A percentile compares a stretch with the other conserved stretches of the same genome.
These are phyloP conservation scores for Pseudogymnoascus sp. DNA, from an alignment of 2,329 filamentous ascomycete genomes.

Conservation along the genomic window DNA sequence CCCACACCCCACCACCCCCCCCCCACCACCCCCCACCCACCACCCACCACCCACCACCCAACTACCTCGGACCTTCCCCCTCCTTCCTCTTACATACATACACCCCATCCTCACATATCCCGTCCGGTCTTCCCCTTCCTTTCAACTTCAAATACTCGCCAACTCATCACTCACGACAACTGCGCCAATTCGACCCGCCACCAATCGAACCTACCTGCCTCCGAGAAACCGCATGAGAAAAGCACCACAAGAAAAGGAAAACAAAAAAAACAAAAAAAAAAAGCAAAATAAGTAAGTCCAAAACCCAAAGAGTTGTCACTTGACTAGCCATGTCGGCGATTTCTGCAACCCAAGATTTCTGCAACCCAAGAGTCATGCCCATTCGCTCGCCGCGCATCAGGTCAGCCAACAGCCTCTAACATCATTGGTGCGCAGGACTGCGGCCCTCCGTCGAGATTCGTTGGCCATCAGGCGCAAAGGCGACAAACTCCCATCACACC, in stretches of 20 bases:
- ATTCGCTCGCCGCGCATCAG: background rate
- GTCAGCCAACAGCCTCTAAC: constrained; percentile 12
- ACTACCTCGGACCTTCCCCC: background rate
- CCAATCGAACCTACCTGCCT: background rate
- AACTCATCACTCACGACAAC: background rate
- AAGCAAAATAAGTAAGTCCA: background rate
- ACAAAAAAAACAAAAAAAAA: background rate
- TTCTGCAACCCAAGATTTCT: background rate
- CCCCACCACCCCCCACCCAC: too few species aligned
- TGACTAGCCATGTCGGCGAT: background rate
- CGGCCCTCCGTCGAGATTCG: background rate
- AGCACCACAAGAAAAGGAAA: background rate
- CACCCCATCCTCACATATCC: too few species aligned
- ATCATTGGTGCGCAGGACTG: background rate
- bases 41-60: background rate
- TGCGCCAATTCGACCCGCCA: background rate
- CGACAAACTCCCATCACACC: background rate
- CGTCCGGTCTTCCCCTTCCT: background rate
- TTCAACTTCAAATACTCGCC: background rate
- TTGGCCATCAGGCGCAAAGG: background rate
- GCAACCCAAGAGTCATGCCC: background rate
- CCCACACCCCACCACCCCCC: too few species aligned
- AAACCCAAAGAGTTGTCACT: background rate
- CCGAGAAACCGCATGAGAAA: background rate
- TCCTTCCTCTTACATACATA: background rate